Conservation (phyloP, 192 early-diverging fungal species). For the Coemansia sp. region DNA sequence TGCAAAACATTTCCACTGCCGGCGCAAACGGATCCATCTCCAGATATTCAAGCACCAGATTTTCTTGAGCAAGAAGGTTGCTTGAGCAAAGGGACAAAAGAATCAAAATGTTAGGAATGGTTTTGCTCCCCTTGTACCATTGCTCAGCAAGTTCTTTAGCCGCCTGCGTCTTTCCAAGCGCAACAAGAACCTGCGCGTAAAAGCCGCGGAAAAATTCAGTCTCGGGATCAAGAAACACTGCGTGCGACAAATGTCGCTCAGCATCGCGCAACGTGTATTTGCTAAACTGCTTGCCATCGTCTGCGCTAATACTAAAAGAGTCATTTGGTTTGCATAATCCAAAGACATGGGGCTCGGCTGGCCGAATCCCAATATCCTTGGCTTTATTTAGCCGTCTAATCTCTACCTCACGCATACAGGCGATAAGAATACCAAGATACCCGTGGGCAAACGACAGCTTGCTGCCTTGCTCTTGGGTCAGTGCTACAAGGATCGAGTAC, state of each 20-base stretch:
- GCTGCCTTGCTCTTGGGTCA: constrained; percentile 26
- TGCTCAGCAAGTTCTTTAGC: constrained; percentile 11
- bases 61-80: constrained; percentile 6
- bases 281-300: constrained; percentile 2
- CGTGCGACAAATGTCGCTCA: constrained; percentile 18
- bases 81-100: constrained; percentile 26
- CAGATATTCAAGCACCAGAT: constrained; percentile 35
- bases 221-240: constrained; percentile 16
- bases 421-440: constrained; percentile 32
- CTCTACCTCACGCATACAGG: constrained; percentile 40
- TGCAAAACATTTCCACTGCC: constrained; percentile 2
- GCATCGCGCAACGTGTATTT: constrained; percentile 31
- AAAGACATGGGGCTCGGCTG: constrained; percentile 24
- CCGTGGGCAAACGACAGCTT: constrained; percentile 33
- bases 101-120: constrained; percentile 22
- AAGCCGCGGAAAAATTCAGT: constrained; percentile 29
- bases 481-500: constrained; percentile 8
- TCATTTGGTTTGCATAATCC: constrained; percentile 7
- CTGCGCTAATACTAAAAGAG: not conserved
- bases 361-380: not conserved
- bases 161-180: constrained; percentile 3
- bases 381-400: not conserved
- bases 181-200: constrained; percentile 35
- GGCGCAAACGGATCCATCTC: constrained; percentile 39
- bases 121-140: constrained; percentile 12